Evolutionary conservation across 148 eudicot species (phyloP), one percentile per base, ranked within the genome.

Genomic region (Silene uniflora): DNA sequence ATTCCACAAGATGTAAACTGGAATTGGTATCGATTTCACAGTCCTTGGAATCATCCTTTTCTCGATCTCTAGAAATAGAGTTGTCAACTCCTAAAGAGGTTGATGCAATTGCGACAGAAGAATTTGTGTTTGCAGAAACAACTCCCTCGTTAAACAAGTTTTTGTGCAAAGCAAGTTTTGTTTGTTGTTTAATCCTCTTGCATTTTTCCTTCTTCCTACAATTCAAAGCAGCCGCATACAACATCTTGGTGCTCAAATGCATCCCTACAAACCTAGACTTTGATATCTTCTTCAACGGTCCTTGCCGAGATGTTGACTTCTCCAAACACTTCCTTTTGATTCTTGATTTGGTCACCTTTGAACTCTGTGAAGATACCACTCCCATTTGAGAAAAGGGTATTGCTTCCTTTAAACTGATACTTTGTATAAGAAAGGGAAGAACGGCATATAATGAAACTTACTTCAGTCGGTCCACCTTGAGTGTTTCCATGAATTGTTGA

Each of bases 211-310:
- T 85, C 85, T 87, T 91, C 54, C 72, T 78, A 80, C 76, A 55
- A 74, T 74, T 66, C 16, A 87, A 76, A 47, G 87, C 83, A 59
- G 78, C 82, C 59, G 83, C 81, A 69, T 84, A 79, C 65, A 90
- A 79, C 68, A 89, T 84, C 78, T 77, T 88, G 49, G 89, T 82
- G 79, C 97, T 83, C 75, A 92, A 83, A 64, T 83, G 85, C 76
- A 78, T 70, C 7, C 77, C 82, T 42, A 71, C 77, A 69, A 78
- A 14, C 44, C 71, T 84, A 73, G 47, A 62, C 77, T 80, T 85
- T 24, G 79, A 62, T 35, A 74, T 75, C 76, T 77, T 85, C 69
- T 78, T 88, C 62, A 71, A 85, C 56, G 75, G 67, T 75, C 73
- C 85, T 69, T 18, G 81, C n/a, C 47, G 77, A 56, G 78, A 73